Evolutionary conservation across 495 filamentous ascomycete species (phyloP).

Genomic region (Aspergillus asperescens): DNA sequence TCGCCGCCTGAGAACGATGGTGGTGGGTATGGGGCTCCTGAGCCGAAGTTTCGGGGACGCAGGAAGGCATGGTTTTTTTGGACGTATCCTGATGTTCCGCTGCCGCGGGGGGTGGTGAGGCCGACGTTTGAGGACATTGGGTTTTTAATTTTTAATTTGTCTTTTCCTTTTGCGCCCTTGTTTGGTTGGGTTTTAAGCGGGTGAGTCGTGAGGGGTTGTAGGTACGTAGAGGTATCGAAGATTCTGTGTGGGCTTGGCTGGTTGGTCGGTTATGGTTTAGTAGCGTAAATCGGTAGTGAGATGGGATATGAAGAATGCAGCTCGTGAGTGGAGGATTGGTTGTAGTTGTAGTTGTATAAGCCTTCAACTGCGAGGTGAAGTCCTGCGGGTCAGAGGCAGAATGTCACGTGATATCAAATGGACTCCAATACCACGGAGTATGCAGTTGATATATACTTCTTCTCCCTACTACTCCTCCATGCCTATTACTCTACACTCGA

Average conservation of each 20-base stretch:
- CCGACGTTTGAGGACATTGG: conserved; percentile 97
- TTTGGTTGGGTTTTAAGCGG: background rate
- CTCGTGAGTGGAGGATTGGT: too few relatives aligned
- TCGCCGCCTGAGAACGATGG: conserved; percentile 29
- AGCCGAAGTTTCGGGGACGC: conserved; percentile 59
- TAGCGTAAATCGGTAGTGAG: too few relatives aligned
- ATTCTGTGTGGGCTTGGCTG: background rate
- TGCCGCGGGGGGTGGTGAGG: conserved; percentile 88
- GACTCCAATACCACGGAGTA: too few relatives aligned
- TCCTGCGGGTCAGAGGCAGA: too few relatives aligned
- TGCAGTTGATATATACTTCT: too few relatives aligned
- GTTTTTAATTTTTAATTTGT: conserved; percentile 6
- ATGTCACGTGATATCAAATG: too few relatives aligned
- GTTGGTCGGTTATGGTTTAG: too few relatives aligned
- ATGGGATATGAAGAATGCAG: too few relatives aligned
- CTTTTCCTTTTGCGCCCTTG: background rate
- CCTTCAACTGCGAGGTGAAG: too few relatives aligned
- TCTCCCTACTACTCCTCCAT: background rate
- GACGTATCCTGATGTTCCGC: conserved; percentile 94
- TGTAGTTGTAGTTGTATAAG: background rate
- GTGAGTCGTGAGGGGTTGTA: too few relatives aligned
- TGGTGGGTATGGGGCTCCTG: conserved; percentile 52
- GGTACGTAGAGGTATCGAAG: background rate
- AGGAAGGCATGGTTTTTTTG: conserved; percentile 90
- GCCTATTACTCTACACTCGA: too few relatives aligned